Percentiles rank a stretch among this genome's conserved stretches.
Evolutionary conservation across 73 alveolate genomes (phyloP).

Genomic region (Paramecium tetraurelia): DNA sequence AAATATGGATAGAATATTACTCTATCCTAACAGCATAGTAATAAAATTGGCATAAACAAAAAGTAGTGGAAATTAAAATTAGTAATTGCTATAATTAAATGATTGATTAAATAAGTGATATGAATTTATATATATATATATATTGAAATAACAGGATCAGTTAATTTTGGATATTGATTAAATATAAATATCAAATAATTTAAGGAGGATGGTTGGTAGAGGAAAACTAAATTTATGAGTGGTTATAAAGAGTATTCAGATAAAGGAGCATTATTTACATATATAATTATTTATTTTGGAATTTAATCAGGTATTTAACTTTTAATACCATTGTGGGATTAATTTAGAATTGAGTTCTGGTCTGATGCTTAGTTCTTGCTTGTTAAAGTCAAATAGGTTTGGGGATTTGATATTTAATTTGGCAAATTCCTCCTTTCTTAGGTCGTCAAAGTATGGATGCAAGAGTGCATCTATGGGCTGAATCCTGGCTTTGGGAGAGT

Average conservation of each 20-base stretch:
- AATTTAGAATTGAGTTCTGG: background rate
- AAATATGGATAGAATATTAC: too few relatives aligned
- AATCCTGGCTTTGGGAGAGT: slow-evolving; percentile 79
- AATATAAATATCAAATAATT: too few relatives aligned
- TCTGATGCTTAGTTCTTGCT: slow-evolving; percentile 62
- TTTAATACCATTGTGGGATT: slow-evolving; percentile 5
- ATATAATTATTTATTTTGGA: background rate
- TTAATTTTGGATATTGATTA: too few relatives aligned
- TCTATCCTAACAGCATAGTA: too few relatives aligned
- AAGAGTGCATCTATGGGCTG: slow-evolving; percentile 80
- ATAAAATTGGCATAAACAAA: too few relatives aligned
- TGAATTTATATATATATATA: too few relatives aligned
- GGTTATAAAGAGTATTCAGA: background rate
- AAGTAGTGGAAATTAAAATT: too few relatives aligned
- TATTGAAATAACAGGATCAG: too few relatives aligned
- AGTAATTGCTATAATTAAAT: too few relatives aligned
- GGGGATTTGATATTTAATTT: slow-evolving; percentile 62
- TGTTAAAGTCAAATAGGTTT: slow-evolving; percentile 77
- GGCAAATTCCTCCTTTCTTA: slow-evolving; percentile 63
- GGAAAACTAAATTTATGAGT: background rate
- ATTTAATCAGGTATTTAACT: background rate
- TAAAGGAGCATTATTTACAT: background rate
- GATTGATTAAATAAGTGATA: too few relatives aligned
- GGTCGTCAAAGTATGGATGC: slow-evolving; percentile 94
- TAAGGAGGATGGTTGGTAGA: too few relatives aligned